A percentile compares a stretch with the other conserved stretches of the same genome.
Evolutionary conservation across 768 basidiomycete genomes (phyloP).

Genomic region (Leccinum aurantiacum): DNA sequence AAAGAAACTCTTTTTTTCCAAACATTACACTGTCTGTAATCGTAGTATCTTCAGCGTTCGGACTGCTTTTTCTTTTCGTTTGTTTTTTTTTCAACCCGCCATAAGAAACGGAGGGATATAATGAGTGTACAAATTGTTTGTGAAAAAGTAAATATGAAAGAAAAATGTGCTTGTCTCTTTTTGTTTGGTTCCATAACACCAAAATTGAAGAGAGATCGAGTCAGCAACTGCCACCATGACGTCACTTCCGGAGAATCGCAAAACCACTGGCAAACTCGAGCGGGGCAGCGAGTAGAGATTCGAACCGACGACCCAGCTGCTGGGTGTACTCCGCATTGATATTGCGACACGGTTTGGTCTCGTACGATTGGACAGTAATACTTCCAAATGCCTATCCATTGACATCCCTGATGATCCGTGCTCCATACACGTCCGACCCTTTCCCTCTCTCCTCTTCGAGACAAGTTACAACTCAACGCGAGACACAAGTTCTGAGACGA

Average conservation of each 20-base stretch:
- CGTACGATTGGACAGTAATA: too few species aligned
- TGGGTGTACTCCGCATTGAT: too few species aligned
- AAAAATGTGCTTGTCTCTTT: neutral
- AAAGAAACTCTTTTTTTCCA: slow-evolving; percentile 3
- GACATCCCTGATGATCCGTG: slow-evolving; percentile 39
- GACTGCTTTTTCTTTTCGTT: slow-evolving; percentile 12
- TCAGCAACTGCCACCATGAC: too few species aligned
- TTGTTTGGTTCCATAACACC: too few species aligned
- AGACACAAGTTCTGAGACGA: slow-evolving; percentile 75
- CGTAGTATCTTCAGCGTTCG: slow-evolving; percentile 22
- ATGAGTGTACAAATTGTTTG: slow-evolving; percentile 26
- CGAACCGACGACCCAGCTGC: too few species aligned
- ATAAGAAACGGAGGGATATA: slow-evolving; percentile 28
- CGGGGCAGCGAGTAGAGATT: too few species aligned
- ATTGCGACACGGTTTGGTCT: too few species aligned
- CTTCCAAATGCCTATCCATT: too few species aligned
- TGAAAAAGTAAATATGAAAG: neutral
- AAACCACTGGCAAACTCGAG: too few species aligned
- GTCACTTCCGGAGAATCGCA: too few species aligned
- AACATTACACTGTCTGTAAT: slow-evolving; percentile 29
- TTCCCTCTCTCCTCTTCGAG: slow-evolving; percentile 54
- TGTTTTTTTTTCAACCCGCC: slow-evolving; percentile 16
- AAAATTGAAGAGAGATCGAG: too few species aligned
- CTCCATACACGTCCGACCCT: slow-evolving; percentile 75
- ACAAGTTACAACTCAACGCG: slow-evolving; percentile 54